Percentiles rank a stretch among this genome's conserved stretches.
These are phyloP conservation scores for slime mould (Dictyostelium discoideum) DNA, from an alignment of 78 protist species.

Conservation along the genomic window DNA sequence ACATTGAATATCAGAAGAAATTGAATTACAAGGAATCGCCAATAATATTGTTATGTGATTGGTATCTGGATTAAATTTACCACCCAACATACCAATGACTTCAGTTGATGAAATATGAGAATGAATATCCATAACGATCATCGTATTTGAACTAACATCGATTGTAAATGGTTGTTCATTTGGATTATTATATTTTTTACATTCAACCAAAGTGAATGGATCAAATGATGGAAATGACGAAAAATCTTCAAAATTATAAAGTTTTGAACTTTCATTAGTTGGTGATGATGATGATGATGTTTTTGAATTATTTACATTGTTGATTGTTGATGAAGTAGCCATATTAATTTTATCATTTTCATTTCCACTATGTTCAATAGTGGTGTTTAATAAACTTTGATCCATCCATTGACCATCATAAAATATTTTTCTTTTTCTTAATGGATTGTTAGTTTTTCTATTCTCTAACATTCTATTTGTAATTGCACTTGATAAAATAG, in stretches of 20 bases:
- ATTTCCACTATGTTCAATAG: not conserved
- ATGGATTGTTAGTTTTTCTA: not conserved
- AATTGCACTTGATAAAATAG: not conserved
- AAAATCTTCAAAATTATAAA: too few relatives aligned
- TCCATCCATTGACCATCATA: not conserved
- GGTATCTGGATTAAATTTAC: slow-evolving; percentile 49
- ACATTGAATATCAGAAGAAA: slow-evolving; percentile 58
- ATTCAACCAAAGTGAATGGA: slow-evolving; percentile 61
- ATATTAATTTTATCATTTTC: not conserved
- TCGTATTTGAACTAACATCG: slow-evolving; percentile 35
- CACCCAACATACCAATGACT: slow-evolving; percentile 87
- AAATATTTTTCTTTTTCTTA: not conserved
- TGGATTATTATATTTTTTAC: not conserved
- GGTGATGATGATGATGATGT: not conserved
- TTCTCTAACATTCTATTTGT: not conserved
- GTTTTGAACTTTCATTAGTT: not conserved
- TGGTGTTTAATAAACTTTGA: not conserved
- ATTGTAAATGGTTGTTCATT: slow-evolving; percentile 57
- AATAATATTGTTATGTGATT: slow-evolving; percentile 20
- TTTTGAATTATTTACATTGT: not conserved
- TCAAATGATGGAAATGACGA: not conserved
- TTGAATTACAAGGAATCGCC: slow-evolving; percentile 72
- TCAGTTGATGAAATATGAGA: slow-evolving; percentile 81
- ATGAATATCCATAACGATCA: slow-evolving; percentile 65
- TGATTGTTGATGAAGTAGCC: not conserved